phyloP scores from a whole-genome alignment of 2,329 filamentous ascomycete species.

The Xylaria sp. region DNA sequence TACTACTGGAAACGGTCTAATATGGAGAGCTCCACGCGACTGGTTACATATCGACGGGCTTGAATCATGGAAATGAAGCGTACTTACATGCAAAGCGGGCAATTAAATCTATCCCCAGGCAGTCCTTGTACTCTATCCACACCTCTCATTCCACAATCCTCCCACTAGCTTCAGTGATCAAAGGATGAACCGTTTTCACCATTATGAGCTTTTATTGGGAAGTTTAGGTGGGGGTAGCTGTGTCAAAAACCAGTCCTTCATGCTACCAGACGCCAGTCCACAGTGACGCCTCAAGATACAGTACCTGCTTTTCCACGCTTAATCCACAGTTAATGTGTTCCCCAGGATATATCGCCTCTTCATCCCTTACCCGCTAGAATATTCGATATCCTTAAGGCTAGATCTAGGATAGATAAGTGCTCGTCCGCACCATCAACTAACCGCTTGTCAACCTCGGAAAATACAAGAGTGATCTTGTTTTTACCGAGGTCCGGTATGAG shows the following conservation, averaged over 20 bases:
- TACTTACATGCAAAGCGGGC: too few species aligned
- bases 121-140: neutral
- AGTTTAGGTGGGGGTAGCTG: neutral
- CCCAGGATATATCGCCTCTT: constrained; percentile 17
- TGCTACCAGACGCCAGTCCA: constrained; percentile 13
- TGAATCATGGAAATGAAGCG: too few species aligned
- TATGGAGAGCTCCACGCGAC: neutral
- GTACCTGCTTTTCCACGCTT: constrained; percentile 18
- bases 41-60: too few species aligned
- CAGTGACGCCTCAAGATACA: constrained; percentile 18
- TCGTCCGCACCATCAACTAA: constrained; percentile 95
- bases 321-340: constrained; percentile 10
- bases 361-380: constrained; percentile 66
- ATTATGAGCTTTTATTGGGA: neutral
- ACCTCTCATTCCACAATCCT: neutral
- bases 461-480: constrained; percentile 87
- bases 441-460: constrained; percentile 94
- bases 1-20: too few species aligned
- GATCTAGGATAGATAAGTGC: constrained; percentile 88
- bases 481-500: constrained; percentile 86
- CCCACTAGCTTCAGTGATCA: neutral
- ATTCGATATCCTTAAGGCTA: constrained; percentile 82
- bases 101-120: too few species aligned
- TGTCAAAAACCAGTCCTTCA: neutral
- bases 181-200: neutral